These are phyloP conservation scores for Neurospora intermedia DNA, from an alignment of 495 filamentous ascomycete species.

Conservation along the genomic window DNA sequence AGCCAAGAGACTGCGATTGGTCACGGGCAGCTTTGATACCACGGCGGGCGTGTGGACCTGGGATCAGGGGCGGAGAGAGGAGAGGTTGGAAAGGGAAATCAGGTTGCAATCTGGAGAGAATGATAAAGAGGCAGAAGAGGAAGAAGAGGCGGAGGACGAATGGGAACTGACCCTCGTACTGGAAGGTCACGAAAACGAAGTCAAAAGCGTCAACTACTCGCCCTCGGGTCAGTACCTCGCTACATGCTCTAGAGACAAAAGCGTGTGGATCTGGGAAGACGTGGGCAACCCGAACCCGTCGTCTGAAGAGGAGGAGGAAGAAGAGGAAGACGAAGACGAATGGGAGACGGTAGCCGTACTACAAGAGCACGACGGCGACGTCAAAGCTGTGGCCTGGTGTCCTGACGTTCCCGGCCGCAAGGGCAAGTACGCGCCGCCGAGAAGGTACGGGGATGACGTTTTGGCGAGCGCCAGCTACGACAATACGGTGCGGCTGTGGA, in stretches of 20 bases:
- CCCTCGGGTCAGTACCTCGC: slow-evolving; percentile 72
- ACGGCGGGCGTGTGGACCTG: slow-evolving; percentile 82
- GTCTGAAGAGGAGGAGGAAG: slow-evolving; percentile 25
- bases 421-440: slow-evolving; percentile 27
- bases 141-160: slow-evolving; percentile 49
- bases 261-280: slow-evolving; percentile 99
- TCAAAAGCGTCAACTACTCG: slow-evolving; percentile 77
- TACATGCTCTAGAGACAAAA: slow-evolving; percentile 85
- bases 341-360: slow-evolving; percentile 93
- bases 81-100: slow-evolving; percentile 7
- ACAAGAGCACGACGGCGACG: slow-evolving; percentile 87
- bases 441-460: slow-evolving; percentile 42
- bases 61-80: slow-evolving; percentile 14
- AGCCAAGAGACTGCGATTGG: slow-evolving; percentile 52
- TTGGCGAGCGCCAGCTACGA: slow-evolving; percentile 86
- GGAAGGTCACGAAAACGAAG: slow-evolving; percentile 88
- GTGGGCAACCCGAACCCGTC: slow-evolving; percentile 30
- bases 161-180: slow-evolving; percentile 83
- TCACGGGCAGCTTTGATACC: slow-evolving; percentile 83
- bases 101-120: slow-evolving; percentile 4
- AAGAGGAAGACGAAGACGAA: slow-evolving; percentile 59
- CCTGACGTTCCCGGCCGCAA: slow-evolving; percentile 37
- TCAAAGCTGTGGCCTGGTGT: slow-evolving; percentile 89
- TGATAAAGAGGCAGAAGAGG: slow-evolving; percentile 13
- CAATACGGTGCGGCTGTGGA: slow-evolving; percentile 78